Evolutionary conservation across 371 early-diverging fungal species (phyloP).

Genomic region (Mucor ambiguus): DNA sequence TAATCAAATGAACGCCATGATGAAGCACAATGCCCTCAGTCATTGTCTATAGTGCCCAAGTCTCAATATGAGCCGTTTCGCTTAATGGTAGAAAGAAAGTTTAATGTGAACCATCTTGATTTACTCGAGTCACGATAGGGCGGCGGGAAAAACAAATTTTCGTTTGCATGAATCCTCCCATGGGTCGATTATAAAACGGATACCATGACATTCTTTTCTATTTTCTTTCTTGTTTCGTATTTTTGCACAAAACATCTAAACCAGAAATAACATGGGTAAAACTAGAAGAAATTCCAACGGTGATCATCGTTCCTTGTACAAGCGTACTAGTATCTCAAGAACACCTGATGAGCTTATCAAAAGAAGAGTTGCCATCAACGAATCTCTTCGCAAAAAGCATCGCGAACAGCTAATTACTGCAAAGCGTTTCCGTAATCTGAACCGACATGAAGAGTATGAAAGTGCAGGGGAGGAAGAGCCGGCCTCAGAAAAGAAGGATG

Average conservation of each 20-base stretch:
- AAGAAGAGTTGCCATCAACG: constrained; percentile 44
- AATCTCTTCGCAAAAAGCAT: constrained; percentile 50
- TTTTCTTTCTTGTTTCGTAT: neutral
- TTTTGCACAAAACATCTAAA: neutral
- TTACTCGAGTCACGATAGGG: neutral
- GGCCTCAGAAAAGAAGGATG: constrained; percentile 13
- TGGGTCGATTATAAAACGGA: neutral
- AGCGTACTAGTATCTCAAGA: constrained; percentile 48
- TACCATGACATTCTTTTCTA: constrained; percentile 5
- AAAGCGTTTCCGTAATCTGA: constrained; percentile 53
- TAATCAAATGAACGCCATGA: neutral
- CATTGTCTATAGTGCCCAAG: neutral
- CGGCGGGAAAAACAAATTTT: constrained; percentile 1
- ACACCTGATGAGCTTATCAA: constrained; percentile 39
- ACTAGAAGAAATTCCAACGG: constrained; percentile 18
- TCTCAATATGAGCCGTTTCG: neutral
- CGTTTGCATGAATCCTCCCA: constrained; percentile 8
- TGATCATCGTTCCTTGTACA: constrained; percentile 35
- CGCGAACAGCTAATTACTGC: constrained; percentile 60
- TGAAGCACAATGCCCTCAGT: neutral
- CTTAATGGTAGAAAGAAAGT: neutral
- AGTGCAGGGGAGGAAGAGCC: constrained; percentile 32
- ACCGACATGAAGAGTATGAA: constrained; percentile 30
- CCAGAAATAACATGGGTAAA: constrained; percentile 11
- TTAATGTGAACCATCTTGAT: neutral